phyloP scores from a whole-genome alignment of 2,329 filamentous ascomycete species.

The Fusarium tjaetaba region DNA sequence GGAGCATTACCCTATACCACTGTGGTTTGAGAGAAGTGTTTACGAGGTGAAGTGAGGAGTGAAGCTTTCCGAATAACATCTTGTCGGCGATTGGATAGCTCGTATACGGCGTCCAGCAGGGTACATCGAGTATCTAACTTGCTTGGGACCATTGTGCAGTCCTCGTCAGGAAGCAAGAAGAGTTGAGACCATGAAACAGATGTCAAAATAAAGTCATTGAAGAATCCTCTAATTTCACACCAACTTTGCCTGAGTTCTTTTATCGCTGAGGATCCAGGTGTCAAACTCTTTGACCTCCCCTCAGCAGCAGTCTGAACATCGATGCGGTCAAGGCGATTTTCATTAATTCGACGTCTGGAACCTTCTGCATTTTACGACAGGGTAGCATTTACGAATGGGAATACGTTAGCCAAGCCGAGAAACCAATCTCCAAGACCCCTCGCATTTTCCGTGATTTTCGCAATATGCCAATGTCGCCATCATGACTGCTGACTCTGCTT shows the following conservation, averaged over 20 bases:
- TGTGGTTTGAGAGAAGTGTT: neutral
- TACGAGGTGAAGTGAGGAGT: neutral
- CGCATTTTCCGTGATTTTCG: neutral
- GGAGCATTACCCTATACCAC: neutral
- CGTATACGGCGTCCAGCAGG: neutral
- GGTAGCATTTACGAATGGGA: neutral
- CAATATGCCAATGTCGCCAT: too few species aligned
- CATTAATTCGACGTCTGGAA: neutral
- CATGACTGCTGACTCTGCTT: neutral
- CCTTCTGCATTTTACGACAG: neutral
- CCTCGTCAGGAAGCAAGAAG: neutral
- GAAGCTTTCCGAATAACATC: neutral
- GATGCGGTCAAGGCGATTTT: neutral
- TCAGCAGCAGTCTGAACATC: neutral
- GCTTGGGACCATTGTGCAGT: neutral
- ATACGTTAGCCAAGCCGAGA: neutral
- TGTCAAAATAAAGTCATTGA: neutral
- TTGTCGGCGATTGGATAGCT: neutral
- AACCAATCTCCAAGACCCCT: neutral
- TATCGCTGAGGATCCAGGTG: accelerated
- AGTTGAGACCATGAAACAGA: neutral
- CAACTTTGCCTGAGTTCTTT: accelerated
- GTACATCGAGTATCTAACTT: neutral
- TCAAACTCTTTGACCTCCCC: neutral
- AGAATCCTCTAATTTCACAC: neutral